Evolutionary conservation across 345 rosid species (phyloP), one percentile per base, ranked within the genome.

Genomic region (Murraya paniculata): DNA sequence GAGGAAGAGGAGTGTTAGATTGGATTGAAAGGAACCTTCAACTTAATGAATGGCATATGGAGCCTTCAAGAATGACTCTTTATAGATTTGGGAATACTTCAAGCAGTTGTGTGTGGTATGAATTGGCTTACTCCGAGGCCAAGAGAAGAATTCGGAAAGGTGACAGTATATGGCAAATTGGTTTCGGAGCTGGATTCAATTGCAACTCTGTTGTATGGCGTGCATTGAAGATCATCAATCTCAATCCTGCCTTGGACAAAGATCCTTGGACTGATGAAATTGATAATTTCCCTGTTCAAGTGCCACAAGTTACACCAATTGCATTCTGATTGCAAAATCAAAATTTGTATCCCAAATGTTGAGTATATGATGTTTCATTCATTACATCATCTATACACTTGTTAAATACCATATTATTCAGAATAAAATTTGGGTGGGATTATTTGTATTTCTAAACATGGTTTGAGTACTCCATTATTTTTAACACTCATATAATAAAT

Each of bases 111-210:
- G 45, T 39, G 45, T 39, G 45, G 45, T 39, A 39, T 39, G 45
- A 39, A 39, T 39, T 39, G 45, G 45, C 45, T 39, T 39, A 9
- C 45, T 39, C 3, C 11, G 45, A 2, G 11, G 45, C 45, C 7
- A 39, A 39, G 45, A 39, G 45, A 39, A 39, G 45, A 8, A 39
- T 39, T 39, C 45, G 3, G 45, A 39, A 39, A 39, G 45, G 45
- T n/a, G 88, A 88, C n/a, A 79, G 91, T 77, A 79, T 83, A 25
- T 92, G 97, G 93, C 92, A 92, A 67, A 90, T 33, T 92, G n/a
- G 93, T 33, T 87, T 90, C 35, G 94, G 94, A 4, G 90, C 97
- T 2, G 93, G 94, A 7, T 92, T 90, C 71, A 92, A 92, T 80
- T 92, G 97, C 67, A 92, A 90, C 75, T 89, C 91, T 35, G 86